phyloP scores from a whole-genome alignment of 2,329 filamentous ascomycete genomes.

The Fonsecaea multimorphosa region DNA sequence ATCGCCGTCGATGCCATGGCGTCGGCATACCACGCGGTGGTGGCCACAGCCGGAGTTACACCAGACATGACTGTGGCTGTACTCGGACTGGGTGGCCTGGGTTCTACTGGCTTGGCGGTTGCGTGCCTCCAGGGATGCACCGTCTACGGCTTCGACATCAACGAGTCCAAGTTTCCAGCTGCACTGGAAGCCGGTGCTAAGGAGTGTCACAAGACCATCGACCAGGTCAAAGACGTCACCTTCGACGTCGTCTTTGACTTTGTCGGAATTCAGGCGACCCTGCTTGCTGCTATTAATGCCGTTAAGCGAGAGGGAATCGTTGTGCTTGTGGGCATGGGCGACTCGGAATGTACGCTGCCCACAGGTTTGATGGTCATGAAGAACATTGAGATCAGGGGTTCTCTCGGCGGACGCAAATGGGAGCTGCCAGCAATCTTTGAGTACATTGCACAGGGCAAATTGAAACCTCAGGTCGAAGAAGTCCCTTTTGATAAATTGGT shows the following conservation, averaged over 20 bases:
- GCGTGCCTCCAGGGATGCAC: conserved; percentile 11
- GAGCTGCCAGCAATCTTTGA: conserved; percentile 1
- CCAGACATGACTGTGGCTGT: conserved; percentile 4
- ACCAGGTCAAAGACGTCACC: conserved; percentile 1
- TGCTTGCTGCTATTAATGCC: conserved; percentile 3
- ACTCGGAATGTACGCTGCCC: conserved; percentile 2
- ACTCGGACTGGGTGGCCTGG: conserved; percentile 6
- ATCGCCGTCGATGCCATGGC: conserved; percentile 9
- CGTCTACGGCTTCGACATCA: conserved; percentile 14
- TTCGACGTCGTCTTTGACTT: conserved; percentile 13
- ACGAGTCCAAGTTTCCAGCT: conserved; percentile 4
- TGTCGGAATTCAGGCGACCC: not conserved
- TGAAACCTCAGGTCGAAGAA: conserved; percentile 2
- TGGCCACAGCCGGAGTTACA: not conserved
- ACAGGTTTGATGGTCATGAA: too few relatives aligned
- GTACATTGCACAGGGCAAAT: conserved; percentile 6
- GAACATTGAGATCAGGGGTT: too few relatives aligned
- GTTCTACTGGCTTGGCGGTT: not conserved
- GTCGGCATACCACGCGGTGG: conserved; percentile 13
- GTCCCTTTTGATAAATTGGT: conserved; percentile 5
- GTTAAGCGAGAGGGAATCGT: conserved; percentile 5
- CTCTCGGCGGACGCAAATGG: too few relatives aligned
- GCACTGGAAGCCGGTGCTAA: conserved; percentile 6
- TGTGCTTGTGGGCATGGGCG: conserved; percentile 11
- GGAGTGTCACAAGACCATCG: conserved; percentile 2